Base-by-base conservation (phyloP, 441 rosid genomes). In the Euphorbia celastroides region DNA sequence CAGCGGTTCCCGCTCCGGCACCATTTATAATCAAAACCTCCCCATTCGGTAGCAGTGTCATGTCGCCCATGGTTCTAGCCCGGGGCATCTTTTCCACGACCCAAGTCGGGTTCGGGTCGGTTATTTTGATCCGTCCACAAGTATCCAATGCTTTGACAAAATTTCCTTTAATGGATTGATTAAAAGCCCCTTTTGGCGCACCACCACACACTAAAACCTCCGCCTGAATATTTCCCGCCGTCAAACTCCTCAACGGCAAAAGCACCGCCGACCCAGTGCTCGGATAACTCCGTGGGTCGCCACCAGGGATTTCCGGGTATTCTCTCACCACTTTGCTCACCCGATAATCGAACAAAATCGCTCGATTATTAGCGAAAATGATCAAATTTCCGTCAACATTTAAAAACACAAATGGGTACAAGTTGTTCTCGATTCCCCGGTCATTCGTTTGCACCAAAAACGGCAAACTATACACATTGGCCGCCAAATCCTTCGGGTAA, bases 121-220 rank as follows among this genome's bases (percentile, higher is more conserved):
- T 68, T 34, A 86, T 80, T 73, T 70, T 83, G 41, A 93, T 78
- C 75, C 96, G 79, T 32, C 88, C 97, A 54, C 98, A 93, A 0
- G 86, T 80, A 17, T 84, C 80, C 56, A 65, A 57, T 9, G 94
- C 98, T 62, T 69, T 77, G 5, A 69, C 5, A 64, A 87, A 93
- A 55, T 50, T 70, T 0, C 76, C 75, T 0, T 25, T 31, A 22
- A 0, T n/a, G 5, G 79, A 87, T 41, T 62, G 66, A 3, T 32
- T 3, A 59, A 13, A 81, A 0, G 94, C 77, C 7, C 72, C 87
- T 32, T 38, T 78, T 0, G 94, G 92, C 10, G 96, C 90, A 10
- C 98, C 98, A 0, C 98, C 94, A 27, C 98, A 93, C 2, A 90
- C 83, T 86, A 93, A 66, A 64, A 93, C 74, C 70, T 93, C 96